phyloP scores from a whole-genome alignment of 2,329 filamentous ascomycete species.

The Cryphonectria carpinicola region DNA sequence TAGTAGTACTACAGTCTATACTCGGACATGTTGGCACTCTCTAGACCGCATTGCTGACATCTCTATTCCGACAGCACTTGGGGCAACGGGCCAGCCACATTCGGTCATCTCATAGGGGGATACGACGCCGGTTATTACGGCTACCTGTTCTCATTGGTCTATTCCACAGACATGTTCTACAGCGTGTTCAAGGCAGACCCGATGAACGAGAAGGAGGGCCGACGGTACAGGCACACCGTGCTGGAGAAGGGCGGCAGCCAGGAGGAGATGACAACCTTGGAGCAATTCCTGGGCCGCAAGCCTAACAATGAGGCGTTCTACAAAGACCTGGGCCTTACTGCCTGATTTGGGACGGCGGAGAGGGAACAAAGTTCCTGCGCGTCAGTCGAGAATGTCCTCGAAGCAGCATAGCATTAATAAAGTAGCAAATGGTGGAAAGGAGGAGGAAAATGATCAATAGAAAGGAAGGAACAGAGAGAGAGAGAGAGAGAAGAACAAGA shows the following conservation, averaged over 20 bases:
- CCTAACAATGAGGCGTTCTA: slow-evolving; percentile 82
- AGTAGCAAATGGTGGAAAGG: neutral
- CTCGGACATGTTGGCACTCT: neutral
- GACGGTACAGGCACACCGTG: slow-evolving; percentile 77
- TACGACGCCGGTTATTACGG: slow-evolving; percentile 87
- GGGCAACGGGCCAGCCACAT: slow-evolving; percentile 79
- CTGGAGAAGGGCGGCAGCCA: slow-evolving; percentile 77
- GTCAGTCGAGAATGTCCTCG: no score
- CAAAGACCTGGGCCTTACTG: slow-evolving; percentile 66
- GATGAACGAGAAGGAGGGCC: slow-evolving; percentile 74
- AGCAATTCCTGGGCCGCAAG: slow-evolving; percentile 77
- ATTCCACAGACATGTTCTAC: slow-evolving; percentile 86
- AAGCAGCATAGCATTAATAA: neutral
- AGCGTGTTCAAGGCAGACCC: slow-evolving; percentile 77
- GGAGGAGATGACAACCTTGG: slow-evolving; percentile 79
- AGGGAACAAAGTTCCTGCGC: no score
- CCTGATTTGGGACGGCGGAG: slow-evolving; percentile 29
- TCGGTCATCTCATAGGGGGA: slow-evolving; percentile 81
- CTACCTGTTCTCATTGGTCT: slow-evolving; percentile 76
- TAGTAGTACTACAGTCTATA: no score
- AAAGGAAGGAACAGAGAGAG: no score
- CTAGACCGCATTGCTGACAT: slow-evolving; percentile 35
- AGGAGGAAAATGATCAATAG: neutral
- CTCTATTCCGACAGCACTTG: slow-evolving; percentile 53
- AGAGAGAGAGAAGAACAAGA: neutral